A percentile compares a stretch with the other conserved stretches of the same genome.
Evolutionary conservation across 1,139 yeast genomes (phyloP).

Genomic region (Zygoascus sp.): DNA sequence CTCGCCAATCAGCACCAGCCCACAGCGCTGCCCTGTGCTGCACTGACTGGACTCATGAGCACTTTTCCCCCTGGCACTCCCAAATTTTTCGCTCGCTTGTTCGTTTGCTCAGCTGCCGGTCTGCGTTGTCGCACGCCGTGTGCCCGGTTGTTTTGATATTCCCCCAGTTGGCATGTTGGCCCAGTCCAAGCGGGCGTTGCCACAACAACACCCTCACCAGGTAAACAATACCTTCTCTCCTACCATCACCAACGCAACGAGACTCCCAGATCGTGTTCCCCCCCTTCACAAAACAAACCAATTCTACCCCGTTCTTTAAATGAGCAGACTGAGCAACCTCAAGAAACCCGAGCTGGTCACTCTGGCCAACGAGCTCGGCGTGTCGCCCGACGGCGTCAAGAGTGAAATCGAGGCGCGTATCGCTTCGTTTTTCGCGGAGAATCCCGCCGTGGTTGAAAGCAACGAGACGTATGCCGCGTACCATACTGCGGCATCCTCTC

Average conservation of each 20-base stretch:
- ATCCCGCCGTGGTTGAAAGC: conserved; percentile 18
- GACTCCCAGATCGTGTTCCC: no score
- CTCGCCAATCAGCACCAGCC: no score
- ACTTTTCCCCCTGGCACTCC: no score
- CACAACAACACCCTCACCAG: conserved; percentile 8
- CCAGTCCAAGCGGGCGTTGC: conserved; percentile 1
- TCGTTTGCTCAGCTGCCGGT: no score
- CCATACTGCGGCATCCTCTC: conserved; percentile 21
- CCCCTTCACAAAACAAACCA: no score
- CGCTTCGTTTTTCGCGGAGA: conserved; percentile 20
- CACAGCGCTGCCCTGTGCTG: no score
- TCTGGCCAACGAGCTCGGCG: conserved; percentile 35
- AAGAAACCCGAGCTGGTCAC: conserved; percentile 37
- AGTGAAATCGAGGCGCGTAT: conserved; percentile 30
- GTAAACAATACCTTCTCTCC: conserved; percentile 4
- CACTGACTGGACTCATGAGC: no score
- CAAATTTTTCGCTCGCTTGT: no score
- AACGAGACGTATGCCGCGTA: conserved; percentile 22
- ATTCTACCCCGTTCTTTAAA: conserved; percentile 4
- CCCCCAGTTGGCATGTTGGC: not conserved
- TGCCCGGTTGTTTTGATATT: not conserved
- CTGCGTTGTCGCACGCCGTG: no score
- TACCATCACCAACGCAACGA: conserved; percentile 3
- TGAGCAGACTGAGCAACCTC: conserved; percentile 23
- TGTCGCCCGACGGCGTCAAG: conserved; percentile 29